Evolutionary conservation across 108 stramenopile genomes (phyloP).

Genomic region (Nannochloropsis salina): DNA sequence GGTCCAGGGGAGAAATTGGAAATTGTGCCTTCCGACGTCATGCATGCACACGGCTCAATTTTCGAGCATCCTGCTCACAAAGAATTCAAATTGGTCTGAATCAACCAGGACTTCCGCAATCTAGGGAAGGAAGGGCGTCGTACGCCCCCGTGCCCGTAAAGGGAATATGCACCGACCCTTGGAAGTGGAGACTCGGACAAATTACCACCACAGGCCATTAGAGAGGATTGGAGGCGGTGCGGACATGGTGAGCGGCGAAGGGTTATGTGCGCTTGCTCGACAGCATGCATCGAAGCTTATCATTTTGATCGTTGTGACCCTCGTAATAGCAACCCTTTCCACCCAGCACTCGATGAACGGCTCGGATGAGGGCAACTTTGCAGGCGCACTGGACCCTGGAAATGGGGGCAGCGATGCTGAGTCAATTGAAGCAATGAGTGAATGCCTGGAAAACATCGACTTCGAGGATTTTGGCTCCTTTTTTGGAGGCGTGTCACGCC

Average conservation of each 20-base stretch:
- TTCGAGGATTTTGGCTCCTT: constrained; percentile 4
- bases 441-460: not conserved
- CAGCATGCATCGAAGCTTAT: constrained; percentile 1
- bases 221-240: not conserved
- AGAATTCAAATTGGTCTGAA: no score
- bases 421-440: not conserved
- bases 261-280: not conserved
- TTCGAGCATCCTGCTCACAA: no score
- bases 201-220: not conserved
- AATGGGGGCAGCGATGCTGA: not conserved
- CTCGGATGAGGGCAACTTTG: not conserved
- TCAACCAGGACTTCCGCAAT: no score
- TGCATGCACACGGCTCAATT: no score
- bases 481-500: not conserved
- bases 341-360: not conserved
- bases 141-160: no score
- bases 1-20: no score
- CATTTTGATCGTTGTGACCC: not conserved
- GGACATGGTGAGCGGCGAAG: not conserved
- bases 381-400: not conserved
- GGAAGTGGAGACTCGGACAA: not conserved
- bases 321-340: not conserved
- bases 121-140: no score
- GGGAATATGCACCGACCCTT: constrained; percentile 8
- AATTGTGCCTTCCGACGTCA: no score